Evolutionary conservation across 2,329 filamentous ascomycete genomes (phyloP).

Genomic region (Dactylellina haptotyla): DNA sequence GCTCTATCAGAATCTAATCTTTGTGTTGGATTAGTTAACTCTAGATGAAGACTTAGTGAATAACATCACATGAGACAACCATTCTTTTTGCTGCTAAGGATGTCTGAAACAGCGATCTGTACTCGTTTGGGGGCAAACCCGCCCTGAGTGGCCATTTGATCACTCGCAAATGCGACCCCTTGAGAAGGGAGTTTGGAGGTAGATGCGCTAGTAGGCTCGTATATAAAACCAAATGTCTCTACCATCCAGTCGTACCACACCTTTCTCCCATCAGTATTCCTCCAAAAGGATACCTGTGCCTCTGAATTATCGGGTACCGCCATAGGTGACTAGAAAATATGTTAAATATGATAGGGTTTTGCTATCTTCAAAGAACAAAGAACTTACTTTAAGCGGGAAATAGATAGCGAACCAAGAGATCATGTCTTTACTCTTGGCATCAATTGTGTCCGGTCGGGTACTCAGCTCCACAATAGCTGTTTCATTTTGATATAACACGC

Average conservation of each 20-base stretch:
- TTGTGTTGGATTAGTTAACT: too few species aligned
- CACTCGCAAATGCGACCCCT: not conserved
- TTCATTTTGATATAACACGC: constrained; percentile 78
- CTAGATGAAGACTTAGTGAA: not conserved
- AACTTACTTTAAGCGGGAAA: constrained; percentile 87
- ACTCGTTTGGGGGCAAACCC: constrained; percentile 35
- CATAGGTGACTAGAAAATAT: constrained; percentile 74
- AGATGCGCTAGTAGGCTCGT: constrained; percentile 58
- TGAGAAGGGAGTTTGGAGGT: constrained; percentile 13
- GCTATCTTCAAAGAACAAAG: not conserved
- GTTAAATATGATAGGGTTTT: constrained; percentile 10
- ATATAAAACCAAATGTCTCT: constrained; percentile 70
- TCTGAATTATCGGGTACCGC: constrained; percentile 85
- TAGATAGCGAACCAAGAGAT: constrained; percentile 99
- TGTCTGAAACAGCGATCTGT: constrained; percentile 56
- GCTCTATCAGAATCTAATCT: too few species aligned
- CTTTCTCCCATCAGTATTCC: constrained; percentile 91
- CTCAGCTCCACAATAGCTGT: constrained; percentile 80
- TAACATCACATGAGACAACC: constrained; percentile 58
- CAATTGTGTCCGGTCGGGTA: constrained; percentile 91
- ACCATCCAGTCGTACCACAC: constrained; percentile 99
- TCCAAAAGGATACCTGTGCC: constrained; percentile 92
- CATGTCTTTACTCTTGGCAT: constrained; percentile 94
- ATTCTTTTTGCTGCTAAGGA: constrained; percentile 58
- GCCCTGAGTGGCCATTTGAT: not conserved